phyloP scores from a whole-genome alignment of 2,329 filamentous ascomycete species.

The Fusarium ambrosium region DNA sequence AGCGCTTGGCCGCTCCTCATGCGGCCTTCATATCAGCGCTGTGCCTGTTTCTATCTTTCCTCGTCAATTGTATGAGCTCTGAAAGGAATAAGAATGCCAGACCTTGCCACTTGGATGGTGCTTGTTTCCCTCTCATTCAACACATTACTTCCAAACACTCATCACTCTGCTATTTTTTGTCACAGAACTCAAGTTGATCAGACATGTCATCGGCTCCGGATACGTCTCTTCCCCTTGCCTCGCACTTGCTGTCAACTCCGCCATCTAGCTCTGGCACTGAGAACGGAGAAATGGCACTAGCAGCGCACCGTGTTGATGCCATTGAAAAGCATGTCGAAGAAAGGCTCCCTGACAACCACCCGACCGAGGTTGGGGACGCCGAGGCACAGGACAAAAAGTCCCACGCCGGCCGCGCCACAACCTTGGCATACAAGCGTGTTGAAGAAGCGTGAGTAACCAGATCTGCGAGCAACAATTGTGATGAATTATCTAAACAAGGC shows the following conservation, averaged over 20 bases:
- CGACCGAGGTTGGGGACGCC: neutral
- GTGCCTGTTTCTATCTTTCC: slow-evolving; percentile 6
- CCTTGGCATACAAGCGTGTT: neutral
- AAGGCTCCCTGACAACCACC: neutral
- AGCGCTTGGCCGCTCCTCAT: slow-evolving; percentile 33
- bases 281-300: neutral
- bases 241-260: neutral
- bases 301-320: neutral
- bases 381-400: neutral
- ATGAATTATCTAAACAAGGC: neutral
- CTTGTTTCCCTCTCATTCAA: slow-evolving; percentile 13
- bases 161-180: neutral
- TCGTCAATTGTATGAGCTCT: slow-evolving; percentile 7
- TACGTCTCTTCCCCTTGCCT: neutral
- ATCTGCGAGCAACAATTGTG: neutral
- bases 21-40: slow-evolving; percentile 13
- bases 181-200: neutral
- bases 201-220: neutral
- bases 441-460: neutral
- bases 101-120: neutral
- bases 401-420: neutral
- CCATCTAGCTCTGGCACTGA: neutral
- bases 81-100: slow-evolving; percentile 22
- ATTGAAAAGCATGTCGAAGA: neutral
- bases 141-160: slow-evolving; percentile 6